These are phyloP conservation scores for Pseudocercospora fijiensis DNA, from an alignment of 2,329 filamentous ascomycete genomes.

Conservation along the genomic window DNA sequence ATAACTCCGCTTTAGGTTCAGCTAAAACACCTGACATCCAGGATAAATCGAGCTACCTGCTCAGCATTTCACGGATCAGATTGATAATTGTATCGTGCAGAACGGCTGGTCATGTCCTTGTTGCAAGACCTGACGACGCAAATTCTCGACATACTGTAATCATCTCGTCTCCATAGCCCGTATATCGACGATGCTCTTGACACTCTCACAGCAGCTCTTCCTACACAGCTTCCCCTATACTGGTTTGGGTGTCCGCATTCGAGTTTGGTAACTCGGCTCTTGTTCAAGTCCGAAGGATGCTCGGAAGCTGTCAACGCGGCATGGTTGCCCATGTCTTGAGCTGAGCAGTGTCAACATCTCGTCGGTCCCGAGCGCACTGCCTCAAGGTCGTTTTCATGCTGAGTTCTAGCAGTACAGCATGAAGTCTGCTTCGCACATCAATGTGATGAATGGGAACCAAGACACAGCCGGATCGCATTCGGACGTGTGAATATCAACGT, in stretches of 20 bases:
- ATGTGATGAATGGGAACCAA: neutral
- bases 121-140: no score
- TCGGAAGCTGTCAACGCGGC: neutral
- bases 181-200: neutral
- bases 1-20: no score
- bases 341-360: neutral
- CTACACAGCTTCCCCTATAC: neutral
- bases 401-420: neutral
- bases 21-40: no score
- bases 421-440: neutral
- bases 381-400: no score
- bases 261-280: neutral
- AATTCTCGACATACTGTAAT: no score
- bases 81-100: no score
- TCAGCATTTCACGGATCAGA: no score
- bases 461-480: neutral
- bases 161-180: no score
- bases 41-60: no score
- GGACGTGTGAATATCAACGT: neutral
- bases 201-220: neutral
- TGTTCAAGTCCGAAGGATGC: neutral
- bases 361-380: neutral
- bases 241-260: neutral
- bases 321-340: neutral
- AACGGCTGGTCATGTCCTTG: no score